Evolutionary conservation across 441 rosid genomes (phyloP).

Genomic region (Erodium moschatum): DNA sequence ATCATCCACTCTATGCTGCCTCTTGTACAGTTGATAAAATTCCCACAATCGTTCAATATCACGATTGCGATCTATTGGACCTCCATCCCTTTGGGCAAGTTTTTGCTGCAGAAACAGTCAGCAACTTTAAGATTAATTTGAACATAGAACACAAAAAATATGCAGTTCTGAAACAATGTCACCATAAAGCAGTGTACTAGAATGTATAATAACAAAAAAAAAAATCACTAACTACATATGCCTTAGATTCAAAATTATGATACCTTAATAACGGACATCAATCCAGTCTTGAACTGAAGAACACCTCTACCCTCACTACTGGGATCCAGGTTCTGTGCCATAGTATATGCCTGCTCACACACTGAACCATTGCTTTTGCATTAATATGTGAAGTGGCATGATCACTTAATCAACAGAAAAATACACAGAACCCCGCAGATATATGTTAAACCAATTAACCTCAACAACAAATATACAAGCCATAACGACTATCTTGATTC

Average conservation of each 20-base stretch:
- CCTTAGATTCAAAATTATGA: constrained; percentile 9
- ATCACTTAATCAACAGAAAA: constrained; percentile 1
- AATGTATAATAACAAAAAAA: constrained; percentile 4
- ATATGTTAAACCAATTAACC: constrained; percentile 10
- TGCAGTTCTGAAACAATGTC: constrained; percentile 4
- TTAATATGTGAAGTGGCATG: background rate
- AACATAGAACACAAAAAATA: background rate
- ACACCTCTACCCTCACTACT: constrained; percentile 96
- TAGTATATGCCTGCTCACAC: constrained; percentile 92
- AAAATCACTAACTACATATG: constrained; percentile 10
- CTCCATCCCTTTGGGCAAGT: constrained; percentile 81
- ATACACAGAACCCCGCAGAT: background rate
- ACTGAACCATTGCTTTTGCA: constrained; percentile 31
- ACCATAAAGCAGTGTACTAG: constrained; percentile 3
- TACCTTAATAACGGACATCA: constrained; percentile 91
- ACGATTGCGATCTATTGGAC: constrained; percentile 67
- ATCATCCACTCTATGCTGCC: constrained; percentile 77
- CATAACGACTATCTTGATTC: background rate
- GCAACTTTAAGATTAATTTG: constrained; percentile 13
- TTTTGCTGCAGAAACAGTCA: constrained; percentile 70
- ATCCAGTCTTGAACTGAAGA: constrained; percentile 98
- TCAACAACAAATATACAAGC: constrained; percentile 10
- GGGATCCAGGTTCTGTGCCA: constrained; percentile 96
- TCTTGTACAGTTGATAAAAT: constrained; percentile 70
- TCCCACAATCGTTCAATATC: constrained; percentile 82